Conservation (phyloP, 192 early-diverging fungal genomes). For the Backusella parvicylindrica region DNA sequence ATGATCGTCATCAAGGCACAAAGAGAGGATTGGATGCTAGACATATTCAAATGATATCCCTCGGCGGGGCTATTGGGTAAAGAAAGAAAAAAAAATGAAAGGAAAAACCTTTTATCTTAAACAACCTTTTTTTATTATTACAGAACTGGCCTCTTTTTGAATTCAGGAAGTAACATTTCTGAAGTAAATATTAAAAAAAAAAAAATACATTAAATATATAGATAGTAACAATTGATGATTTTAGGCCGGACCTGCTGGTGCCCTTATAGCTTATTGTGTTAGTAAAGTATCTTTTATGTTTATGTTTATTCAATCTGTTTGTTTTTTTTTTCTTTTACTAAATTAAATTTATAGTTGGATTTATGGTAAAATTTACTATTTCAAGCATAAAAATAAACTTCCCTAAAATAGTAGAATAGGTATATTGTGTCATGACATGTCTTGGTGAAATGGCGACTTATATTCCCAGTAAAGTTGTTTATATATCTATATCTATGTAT, state of each 20-base stretch:
- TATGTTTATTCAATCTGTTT: too few relatives aligned
- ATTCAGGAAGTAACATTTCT: constrained; percentile 64
- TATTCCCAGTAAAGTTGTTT: constrained; percentile 49
- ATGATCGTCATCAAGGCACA: not conserved
- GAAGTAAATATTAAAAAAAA: not conserved
- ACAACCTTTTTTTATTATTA: not conserved
- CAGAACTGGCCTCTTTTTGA: constrained; percentile 72
- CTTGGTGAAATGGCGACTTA: constrained; percentile 86
- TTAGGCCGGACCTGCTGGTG: constrained; percentile 70
- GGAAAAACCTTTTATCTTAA: too few relatives aligned
- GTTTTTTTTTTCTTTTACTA: not conserved
- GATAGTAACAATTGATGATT: not conserved
- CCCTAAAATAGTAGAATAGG: constrained; percentile 18
- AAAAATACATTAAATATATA: not conserved
- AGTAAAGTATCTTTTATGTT: constrained; percentile 30
- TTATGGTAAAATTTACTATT: constrained; percentile 20
- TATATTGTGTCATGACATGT: constrained; percentile 73
- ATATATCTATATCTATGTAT: not conserved
- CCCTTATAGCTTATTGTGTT: constrained; percentile 58
- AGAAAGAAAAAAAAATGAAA: too few relatives aligned
- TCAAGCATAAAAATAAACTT: not conserved
- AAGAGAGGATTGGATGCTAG: constrained; percentile 22
- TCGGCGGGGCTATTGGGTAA: constrained; percentile 31
- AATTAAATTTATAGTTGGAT: constrained; percentile 18
- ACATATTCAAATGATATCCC: constrained; percentile 33